These are phyloP conservation scores for Fusarium concolor DNA, from an alignment of 2,329 filamentous ascomycete genomes.

Conservation along the genomic window DNA sequence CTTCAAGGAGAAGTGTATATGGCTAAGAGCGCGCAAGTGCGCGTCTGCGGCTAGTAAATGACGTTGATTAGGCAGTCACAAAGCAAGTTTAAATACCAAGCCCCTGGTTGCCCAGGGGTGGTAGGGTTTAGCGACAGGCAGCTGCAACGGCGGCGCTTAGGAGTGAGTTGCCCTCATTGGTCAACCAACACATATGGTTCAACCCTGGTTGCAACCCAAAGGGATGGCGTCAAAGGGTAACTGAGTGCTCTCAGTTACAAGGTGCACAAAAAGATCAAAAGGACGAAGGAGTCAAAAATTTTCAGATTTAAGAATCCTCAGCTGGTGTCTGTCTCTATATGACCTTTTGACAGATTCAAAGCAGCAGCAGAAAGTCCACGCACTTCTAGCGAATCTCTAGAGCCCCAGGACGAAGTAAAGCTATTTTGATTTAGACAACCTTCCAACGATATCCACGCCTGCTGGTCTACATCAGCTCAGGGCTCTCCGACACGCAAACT, in stretches of 20 bases:
- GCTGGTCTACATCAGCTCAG: too few species aligned
- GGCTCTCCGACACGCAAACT: too few species aligned
- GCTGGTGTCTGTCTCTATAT: too few species aligned
- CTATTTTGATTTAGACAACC: too few species aligned
- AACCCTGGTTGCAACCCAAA: slow-evolving; percentile 43
- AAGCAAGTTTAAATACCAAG: slow-evolving; percentile 25
- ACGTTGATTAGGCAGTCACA: slow-evolving; percentile 29
- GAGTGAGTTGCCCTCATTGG: slow-evolving; percentile 45
- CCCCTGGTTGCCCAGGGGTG: slow-evolving; percentile 33
- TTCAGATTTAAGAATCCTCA: too few species aligned
- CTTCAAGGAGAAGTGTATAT: neutral
- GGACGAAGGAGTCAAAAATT: neutral
- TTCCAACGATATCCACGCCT: too few species aligned
- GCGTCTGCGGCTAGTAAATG: slow-evolving; percentile 26
- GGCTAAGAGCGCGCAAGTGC: slow-evolving; percentile 21
- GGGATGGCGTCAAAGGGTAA: slow-evolving; percentile 36
- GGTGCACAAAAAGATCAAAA: neutral
- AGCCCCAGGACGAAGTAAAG: too few species aligned
- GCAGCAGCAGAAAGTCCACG: too few species aligned
- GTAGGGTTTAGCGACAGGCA: slow-evolving; percentile 45
- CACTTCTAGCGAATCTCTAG: too few species aligned
- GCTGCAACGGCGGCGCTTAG: slow-evolving; percentile 49
- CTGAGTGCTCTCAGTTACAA: slow-evolving; percentile 2
- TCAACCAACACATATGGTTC: slow-evolving; percentile 21
- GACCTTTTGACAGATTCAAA: too few species aligned